Evolutionary conservation across 1,139 yeast species (phyloP), one percentile per base, ranked within the genome.

Genomic region (Diutina pseudorugosa): DNA sequence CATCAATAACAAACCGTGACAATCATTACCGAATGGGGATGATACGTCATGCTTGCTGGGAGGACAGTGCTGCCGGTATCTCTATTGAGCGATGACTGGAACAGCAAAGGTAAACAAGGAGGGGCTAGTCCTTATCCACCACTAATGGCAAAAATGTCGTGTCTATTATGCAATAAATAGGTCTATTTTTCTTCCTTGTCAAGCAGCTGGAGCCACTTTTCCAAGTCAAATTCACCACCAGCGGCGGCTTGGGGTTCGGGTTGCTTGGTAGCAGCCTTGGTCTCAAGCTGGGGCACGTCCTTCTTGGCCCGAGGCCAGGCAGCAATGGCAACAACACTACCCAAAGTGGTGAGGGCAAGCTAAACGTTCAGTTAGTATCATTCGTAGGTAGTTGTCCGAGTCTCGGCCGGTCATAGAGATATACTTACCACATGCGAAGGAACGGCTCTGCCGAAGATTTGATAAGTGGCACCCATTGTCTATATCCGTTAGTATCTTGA

Each of bases 161-260:
- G 36, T 30, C 36, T 30, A 30, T 30, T 30, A 30, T 30, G 36
- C 36, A 30, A 30, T 30, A 30, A 30, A 30, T 30, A 30, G 36
- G 36, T 12, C 4, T 30, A 30, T 14, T 30, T 30, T 11, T 30
- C 36, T 30, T 30, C 36, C 16, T 30, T 30, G 14, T 30, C 36
- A 30, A 30, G 36, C 36, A 30, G 36, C 36, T 77, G 75, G 59
- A 83, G 66, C 60, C 79, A 67, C 62, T 80, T 79, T 61, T 81
- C 87, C 56, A 81, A 75, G 59, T 82, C 85, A 54, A 82, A 69
- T 52, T 82, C 86, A n/a, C 74, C 82, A 55, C 70, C 76, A 56
- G 70, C 68, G 43, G 66, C 4, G 43, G 66, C 4, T 30, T 30
- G n/a, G 36, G 36, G 4, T 12, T 30, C n/a, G n/a, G n/a, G n/a